Evolutionary conservation across 139 green algal species (phyloP).

Genomic region (Coelastrella sp.): DNA sequence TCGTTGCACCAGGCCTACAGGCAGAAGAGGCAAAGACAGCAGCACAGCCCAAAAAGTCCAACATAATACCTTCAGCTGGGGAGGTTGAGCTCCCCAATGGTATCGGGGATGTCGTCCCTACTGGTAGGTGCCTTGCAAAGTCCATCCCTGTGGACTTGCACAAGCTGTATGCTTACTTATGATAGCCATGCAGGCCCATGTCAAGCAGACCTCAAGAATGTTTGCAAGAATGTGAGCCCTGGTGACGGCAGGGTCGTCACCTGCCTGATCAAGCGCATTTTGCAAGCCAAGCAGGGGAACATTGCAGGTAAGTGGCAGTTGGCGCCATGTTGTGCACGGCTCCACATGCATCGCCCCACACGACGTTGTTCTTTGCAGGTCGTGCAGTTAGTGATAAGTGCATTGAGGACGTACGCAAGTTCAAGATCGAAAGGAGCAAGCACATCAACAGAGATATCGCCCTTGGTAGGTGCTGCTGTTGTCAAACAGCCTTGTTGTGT

Average conservation of each 20-base stretch:
- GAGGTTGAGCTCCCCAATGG: constrained; percentile 52
- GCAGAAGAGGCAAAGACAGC: constrained; percentile 1
- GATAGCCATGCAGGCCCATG: constrained; percentile 57
- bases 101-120: constrained; percentile 52
- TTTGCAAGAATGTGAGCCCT: constrained; percentile 63
- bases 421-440: constrained; percentile 62
- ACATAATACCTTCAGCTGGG: constrained; percentile 61
- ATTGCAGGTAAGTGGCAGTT: constrained; percentile 50
- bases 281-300: constrained; percentile 59
- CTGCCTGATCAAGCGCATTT: constrained; percentile 61
- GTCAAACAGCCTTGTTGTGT: too few relatives aligned
- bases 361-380: constrained; percentile 43
- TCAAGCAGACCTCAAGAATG: constrained; percentile 54
- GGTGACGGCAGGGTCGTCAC: constrained; percentile 59
- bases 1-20: not conserved
- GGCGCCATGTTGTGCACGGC: not conserved
- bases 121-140: constrained; percentile 40
- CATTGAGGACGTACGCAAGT: constrained; percentile 48
- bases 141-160: not conserved
- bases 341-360: not conserved
- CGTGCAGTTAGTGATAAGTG: constrained; percentile 65
- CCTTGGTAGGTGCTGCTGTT: constrained; percentile 60
- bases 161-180: not conserved
- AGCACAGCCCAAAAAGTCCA: constrained; percentile 50
- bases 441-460: constrained; percentile 87